These are phyloP conservation scores for Podila horticola DNA, from an alignment of 192 early-diverging fungal species.

Conservation along the genomic window DNA sequence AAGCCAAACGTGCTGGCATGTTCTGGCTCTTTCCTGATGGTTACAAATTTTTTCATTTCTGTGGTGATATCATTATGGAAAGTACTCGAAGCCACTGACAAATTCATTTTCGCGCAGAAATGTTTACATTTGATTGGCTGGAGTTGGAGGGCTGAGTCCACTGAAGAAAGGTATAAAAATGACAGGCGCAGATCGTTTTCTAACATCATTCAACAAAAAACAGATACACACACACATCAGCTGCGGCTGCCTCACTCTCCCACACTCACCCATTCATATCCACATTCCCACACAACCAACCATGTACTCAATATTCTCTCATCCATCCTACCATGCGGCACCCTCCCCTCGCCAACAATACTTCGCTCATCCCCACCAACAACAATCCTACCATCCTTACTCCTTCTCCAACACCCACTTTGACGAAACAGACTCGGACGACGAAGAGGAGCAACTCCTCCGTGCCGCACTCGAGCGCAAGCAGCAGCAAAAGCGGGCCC, in stretches of 20 bases:
- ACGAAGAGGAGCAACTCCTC: conserved; percentile 45
- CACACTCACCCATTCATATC: not conserved
- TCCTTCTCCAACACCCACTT: not conserved
- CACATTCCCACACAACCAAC: not conserved
- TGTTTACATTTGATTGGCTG: too few relatives aligned
- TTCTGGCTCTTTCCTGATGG: too few relatives aligned
- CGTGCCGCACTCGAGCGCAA: conserved; percentile 45
- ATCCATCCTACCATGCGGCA: not conserved
- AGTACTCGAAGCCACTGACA: too few relatives aligned
- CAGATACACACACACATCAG: not conserved
- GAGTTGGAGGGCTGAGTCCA: too few relatives aligned
- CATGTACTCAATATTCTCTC: conserved; percentile 6
- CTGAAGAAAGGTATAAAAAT: too few relatives aligned
- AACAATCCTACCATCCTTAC: not conserved
- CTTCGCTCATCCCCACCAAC: not conserved
- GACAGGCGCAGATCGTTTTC: too few relatives aligned
- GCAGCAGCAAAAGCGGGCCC: conserved; percentile 38
- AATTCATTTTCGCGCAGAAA: too few relatives aligned
- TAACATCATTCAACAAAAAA: not conserved
- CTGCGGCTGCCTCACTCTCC: not conserved
- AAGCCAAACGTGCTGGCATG: too few relatives aligned
- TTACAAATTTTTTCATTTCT: too few relatives aligned
- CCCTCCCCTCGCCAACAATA: not conserved
- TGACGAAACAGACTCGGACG: conserved; percentile 6
- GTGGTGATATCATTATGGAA: too few relatives aligned